These are phyloP conservation scores for Solanum arcanum DNA, from an alignment of 257 asterid genomes.

Conservation along the genomic window DNA sequence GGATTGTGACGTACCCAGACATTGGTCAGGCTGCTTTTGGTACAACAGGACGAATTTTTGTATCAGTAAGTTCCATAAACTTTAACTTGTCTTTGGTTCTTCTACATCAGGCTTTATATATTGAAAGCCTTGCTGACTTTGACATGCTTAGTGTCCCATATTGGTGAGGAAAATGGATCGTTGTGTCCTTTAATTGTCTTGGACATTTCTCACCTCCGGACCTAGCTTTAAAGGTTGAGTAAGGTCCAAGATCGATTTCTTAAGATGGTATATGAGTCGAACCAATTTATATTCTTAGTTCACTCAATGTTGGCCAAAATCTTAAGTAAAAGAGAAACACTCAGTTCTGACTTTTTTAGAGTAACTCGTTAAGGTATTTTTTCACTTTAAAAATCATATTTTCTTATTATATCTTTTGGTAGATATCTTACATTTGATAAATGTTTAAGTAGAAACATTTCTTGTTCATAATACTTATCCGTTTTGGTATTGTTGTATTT, in stretches of 20 bases:
- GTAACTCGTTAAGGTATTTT: not conserved
- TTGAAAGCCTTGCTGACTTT: not conserved
- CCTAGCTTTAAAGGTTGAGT: not conserved
- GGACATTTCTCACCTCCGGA: not conserved
- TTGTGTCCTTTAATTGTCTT: not conserved
- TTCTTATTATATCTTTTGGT: not conserved
- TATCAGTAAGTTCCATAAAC: slow-evolving; percentile 51
- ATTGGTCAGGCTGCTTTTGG: slow-evolving; percentile 99
- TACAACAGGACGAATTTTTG: slow-evolving; percentile 54
- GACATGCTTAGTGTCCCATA: not conserved
- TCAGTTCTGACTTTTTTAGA: not conserved
- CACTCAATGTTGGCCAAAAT: not conserved
- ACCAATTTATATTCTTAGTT: not conserved
- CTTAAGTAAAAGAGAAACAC: not conserved
- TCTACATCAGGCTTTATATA: not conserved
- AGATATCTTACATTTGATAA: not conserved
- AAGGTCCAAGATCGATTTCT: not conserved
- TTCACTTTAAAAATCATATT: not conserved
- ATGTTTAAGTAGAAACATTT: not conserved
- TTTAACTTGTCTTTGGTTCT: not conserved
- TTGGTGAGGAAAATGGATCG: not conserved
- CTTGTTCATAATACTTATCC: slow-evolving; percentile 4
- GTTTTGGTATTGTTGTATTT: slow-evolving; percentile 3
- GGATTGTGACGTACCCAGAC: slow-evolving; percentile 90
- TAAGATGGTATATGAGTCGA: not conserved